These are phyloP conservation scores for Termitomyces sp. DNA, from an alignment of 768 basidiomycete genomes.

Conservation along the genomic window DNA sequence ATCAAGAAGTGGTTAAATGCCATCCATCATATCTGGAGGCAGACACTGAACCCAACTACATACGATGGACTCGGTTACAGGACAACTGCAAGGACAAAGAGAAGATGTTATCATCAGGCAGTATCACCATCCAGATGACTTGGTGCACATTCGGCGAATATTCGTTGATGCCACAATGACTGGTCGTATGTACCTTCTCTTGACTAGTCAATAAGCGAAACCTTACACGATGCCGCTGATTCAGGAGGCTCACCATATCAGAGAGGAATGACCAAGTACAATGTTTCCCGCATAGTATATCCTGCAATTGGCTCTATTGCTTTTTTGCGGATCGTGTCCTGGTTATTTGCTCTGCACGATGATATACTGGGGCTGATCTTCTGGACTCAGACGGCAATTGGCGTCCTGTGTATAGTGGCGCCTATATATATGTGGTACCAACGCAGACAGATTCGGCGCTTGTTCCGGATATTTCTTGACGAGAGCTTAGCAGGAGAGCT, in stretches of 20 bases:
- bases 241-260: constrained; percentile 7
- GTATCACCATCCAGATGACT: constrained; percentile 10
- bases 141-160: not conserved
- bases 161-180: constrained; percentile 10
- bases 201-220: not conserved
- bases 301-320: not conserved
- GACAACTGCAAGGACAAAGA: not conserved
- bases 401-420: not conserved
- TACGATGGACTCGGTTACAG: not conserved
- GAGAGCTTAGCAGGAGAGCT: constrained; percentile 8
- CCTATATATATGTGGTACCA: constrained; percentile 3
- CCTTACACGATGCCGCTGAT: not conserved
- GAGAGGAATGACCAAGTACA: not conserved
- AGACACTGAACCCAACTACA: not conserved
- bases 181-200: constrained; percentile 1
- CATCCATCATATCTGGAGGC: not conserved
- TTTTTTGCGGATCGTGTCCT: not conserved
- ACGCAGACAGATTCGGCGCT: not conserved
- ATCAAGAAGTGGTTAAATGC: not conserved
- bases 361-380: not conserved
- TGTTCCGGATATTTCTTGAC: constrained; percentile 3
- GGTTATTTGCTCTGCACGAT: not conserved
- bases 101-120: constrained; percentile 1
- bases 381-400: not conserved
- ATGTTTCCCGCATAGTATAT: not conserved